A percentile compares a stretch with the other conserved stretches of the same genome.
Evolutionary conservation across 2,329 filamentous ascomycete species (phyloP).

Genomic region (Simplicillium aogashimaense): DNA sequence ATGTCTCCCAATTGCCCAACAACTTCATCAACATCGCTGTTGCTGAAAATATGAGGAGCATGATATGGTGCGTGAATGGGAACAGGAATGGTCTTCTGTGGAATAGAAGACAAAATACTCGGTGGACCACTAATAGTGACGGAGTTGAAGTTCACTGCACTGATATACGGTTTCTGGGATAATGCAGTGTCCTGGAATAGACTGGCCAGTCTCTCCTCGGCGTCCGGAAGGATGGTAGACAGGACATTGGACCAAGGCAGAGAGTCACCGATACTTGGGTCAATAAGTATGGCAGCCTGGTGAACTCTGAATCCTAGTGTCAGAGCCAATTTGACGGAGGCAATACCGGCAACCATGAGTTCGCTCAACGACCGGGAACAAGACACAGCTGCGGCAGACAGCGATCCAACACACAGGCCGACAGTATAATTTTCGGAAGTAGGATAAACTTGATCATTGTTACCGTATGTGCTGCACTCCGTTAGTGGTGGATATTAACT

Average conservation of each 20-base stretch:
- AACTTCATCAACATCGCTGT: not conserved
- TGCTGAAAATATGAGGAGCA: slow-evolving; percentile 11
- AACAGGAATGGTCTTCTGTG: not conserved
- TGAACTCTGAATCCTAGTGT: slow-evolving; percentile 11
- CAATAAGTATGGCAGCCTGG: slow-evolving; percentile 6
- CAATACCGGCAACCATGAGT: slow-evolving; percentile 11
- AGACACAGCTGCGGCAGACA: slow-evolving; percentile 15
- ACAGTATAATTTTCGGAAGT: slow-evolving; percentile 1
- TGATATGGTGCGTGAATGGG: slow-evolving; percentile 15
- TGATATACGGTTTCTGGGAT: slow-evolving; percentile 12
- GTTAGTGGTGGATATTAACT: not conserved
- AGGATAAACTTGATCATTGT: too few species aligned
- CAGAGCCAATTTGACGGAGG: slow-evolving; percentile 10
- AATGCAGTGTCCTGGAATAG: not conserved
- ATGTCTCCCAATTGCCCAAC: not conserved
- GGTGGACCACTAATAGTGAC: slow-evolving; percentile 15
- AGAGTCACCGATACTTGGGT: slow-evolving; percentile 6
- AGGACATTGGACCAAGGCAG: slow-evolving; percentile 3
- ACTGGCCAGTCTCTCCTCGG: slow-evolving; percentile 2
- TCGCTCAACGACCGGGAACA: slow-evolving; percentile 13
- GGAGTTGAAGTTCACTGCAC: slow-evolving; percentile 12
- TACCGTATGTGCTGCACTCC: slow-evolving; percentile 5
- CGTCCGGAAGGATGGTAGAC: too few species aligned
- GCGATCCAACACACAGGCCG: slow-evolving; percentile 15
- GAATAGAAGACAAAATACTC: slow-evolving; percentile 8